Percentiles rank a stretch among this genome's conserved stretches.
Evolutionary conservation across 345 rosid genomes (phyloP).

Genomic region (Barbarea vulgaris): DNA sequence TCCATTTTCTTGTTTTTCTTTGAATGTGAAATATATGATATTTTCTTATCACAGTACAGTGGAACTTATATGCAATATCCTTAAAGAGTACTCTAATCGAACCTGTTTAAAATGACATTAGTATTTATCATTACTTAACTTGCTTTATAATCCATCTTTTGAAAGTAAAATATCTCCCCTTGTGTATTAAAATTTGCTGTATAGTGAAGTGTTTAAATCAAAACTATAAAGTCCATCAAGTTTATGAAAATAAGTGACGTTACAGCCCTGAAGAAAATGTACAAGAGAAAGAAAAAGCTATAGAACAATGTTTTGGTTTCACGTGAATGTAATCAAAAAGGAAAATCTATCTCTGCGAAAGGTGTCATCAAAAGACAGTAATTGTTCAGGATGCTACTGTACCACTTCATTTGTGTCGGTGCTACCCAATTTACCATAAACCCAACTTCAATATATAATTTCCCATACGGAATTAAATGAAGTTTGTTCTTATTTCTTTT

Average conservation of each 20-base stretch:
- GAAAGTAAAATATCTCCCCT: not conserved
- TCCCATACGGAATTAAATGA: not conserved
- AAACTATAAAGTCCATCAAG: not conserved
- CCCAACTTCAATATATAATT: not conserved
- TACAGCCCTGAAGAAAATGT: not conserved
- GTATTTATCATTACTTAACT: not conserved
- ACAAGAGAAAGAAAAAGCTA: not conserved
- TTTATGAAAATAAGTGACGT: not conserved
- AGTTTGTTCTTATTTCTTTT: not conserved
- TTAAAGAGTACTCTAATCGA: not conserved
- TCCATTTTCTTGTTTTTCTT: not conserved
- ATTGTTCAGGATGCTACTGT: constrained; percentile 23
- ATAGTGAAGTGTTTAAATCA: not conserved
- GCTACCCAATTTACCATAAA: constrained; percentile 10
- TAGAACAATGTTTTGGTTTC: not conserved
- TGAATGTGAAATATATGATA: not conserved
- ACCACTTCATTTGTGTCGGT: constrained; percentile 31
- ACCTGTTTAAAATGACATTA: not conserved
- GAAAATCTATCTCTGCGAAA: not conserved
- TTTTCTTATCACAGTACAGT: not conserved
- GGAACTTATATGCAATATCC: not conserved
- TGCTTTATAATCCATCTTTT: not conserved
- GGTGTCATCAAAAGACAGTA: constrained; percentile 31
- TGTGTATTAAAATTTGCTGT: not conserved
- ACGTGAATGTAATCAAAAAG: constrained; percentile 22